These are phyloP conservation scores for Waltiozyma sp. DNA, from an alignment of 1,139 yeast genomes.

Conservation along the genomic window DNA sequence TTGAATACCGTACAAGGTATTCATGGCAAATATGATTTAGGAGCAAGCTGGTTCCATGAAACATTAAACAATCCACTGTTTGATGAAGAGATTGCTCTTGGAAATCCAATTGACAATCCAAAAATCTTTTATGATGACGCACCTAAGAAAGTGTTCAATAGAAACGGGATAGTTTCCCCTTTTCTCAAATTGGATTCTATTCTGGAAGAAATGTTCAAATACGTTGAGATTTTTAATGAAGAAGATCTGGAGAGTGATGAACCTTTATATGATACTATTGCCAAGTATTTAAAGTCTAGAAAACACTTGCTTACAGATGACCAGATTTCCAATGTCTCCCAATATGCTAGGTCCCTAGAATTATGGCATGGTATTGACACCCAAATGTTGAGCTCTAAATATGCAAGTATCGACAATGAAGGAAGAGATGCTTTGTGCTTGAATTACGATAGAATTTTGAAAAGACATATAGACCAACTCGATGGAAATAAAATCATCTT, in stretches of 20 bases:
- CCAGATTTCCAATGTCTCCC: slow-evolving; percentile 41
- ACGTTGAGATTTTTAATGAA: slow-evolving; percentile 42
- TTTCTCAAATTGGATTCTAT: slow-evolving; percentile 32
- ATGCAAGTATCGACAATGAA: slow-evolving; percentile 51
- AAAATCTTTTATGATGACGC: slow-evolving; percentile 32
- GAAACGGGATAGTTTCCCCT: slow-evolving; percentile 23
- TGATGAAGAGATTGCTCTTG: slow-evolving; percentile 31
- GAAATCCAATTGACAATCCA: slow-evolving; percentile 7
- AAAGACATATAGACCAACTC: slow-evolving; percentile 31
- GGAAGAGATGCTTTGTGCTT: slow-evolving; percentile 66
- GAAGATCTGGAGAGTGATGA: slow-evolving; percentile 39
- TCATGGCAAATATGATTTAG: slow-evolving; percentile 47
- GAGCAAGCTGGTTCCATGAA: slow-evolving; percentile 90
- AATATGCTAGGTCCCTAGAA: slow-evolving; percentile 47
- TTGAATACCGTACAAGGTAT: slow-evolving; percentile 29
- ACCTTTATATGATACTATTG: slow-evolving; percentile 35
- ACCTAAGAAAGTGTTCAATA: slow-evolving; percentile 22
- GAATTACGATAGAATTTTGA: slow-evolving; percentile 40
- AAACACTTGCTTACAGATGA: slow-evolving; percentile 36
- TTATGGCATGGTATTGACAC: slow-evolving; percentile 73
- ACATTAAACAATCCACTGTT: slow-evolving; percentile 56
- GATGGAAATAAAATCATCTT: slow-evolving; percentile 32
- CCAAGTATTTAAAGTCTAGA: slow-evolving; percentile 35
- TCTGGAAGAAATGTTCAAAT: slow-evolving; percentile 48
- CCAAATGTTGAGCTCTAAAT: slow-evolving; percentile 56